These are phyloP conservation scores for Zasmidium angulare DNA, from an alignment of 2,329 filamentous ascomycete species.

Conservation along the genomic window DNA sequence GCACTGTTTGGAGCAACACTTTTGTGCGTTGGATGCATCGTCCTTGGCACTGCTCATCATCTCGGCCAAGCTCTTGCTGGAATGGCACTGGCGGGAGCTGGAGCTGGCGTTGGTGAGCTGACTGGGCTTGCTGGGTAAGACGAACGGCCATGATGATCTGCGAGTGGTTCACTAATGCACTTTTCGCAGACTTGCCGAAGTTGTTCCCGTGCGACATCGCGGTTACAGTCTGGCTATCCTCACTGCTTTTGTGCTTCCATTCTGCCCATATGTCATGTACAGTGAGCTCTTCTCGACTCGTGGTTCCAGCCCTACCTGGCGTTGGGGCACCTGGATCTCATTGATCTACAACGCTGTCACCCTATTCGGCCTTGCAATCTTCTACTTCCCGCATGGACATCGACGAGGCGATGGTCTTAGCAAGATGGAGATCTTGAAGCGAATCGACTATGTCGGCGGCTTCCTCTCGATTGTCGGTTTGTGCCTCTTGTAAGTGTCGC, in stretches of 20 bases:
- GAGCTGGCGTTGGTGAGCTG: constrained; percentile 66
- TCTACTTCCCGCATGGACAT: constrained; percentile 55
- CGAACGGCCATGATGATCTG: too few relatives aligned
- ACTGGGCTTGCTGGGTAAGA: constrained; percentile 60
- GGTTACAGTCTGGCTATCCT: constrained; percentile 27
- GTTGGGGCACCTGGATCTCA: constrained; percentile 45
- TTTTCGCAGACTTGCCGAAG: constrained; percentile 20
- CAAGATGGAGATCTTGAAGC: constrained; percentile 41
- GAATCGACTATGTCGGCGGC: constrained; percentile 54
- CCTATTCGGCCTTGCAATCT: constrained; percentile 37
- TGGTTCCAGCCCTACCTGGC: constrained; percentile 45
- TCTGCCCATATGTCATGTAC: constrained; percentile 62
- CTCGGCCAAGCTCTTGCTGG: constrained; percentile 47
- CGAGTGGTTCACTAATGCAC: constrained; percentile 8
- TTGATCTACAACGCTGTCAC: constrained; percentile 28
- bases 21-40: constrained; percentile 59
- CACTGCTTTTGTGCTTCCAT: constrained; percentile 51
- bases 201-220: constrained; percentile 26
- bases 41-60: constrained; percentile 59
- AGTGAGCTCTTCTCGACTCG: constrained; percentile 55
- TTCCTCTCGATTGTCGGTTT: constrained; percentile 51
- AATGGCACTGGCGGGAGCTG: constrained; percentile 61
- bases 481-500: constrained; percentile 37
- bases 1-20: constrained; percentile 55
- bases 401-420: constrained; percentile 43